These are phyloP conservation scores for Lichtheimia corymbifera DNA, from an alignment of 371 early-diverging fungal species.

Conservation along the genomic window DNA sequence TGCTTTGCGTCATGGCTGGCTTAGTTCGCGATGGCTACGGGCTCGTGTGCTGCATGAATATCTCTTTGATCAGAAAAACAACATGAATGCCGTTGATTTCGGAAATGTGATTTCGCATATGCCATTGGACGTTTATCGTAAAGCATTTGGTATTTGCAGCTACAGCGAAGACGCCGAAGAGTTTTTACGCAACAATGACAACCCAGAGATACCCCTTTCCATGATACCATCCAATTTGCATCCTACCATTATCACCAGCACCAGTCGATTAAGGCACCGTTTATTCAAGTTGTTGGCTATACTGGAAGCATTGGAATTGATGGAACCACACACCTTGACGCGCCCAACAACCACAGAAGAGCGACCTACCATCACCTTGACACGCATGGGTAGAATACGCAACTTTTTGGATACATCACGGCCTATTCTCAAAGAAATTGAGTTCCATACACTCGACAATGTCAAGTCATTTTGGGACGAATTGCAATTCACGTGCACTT, in stretches of 20 bases:
- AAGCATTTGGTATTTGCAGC: conserved; percentile 16
- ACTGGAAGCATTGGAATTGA: conserved; percentile 16
- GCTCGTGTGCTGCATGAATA: conserved; percentile 24
- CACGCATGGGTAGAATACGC: conserved; percentile 6
- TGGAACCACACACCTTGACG: conserved; percentile 1
- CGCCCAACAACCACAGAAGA: not conserved
- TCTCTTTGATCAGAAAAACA: conserved; percentile 1
- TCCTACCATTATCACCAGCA: no score
- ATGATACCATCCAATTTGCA: conserved; percentile 4
- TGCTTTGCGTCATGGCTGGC: conserved; percentile 23
- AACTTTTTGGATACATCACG: conserved; percentile 10
- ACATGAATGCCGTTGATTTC: not conserved
- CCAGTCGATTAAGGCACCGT: conserved; percentile 7
- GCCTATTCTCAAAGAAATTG: conserved; percentile 13
- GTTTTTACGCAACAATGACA: conserved; percentile 10
- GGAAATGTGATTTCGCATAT: conserved; percentile 9
- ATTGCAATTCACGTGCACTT: conserved; percentile 21
- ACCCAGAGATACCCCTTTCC: conserved; percentile 7
- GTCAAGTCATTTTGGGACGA: conserved; percentile 21
- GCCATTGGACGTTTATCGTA: conserved; percentile 15
- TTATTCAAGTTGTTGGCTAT: conserved; percentile 8
- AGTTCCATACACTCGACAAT: conserved; percentile 7
- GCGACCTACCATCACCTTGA: not conserved
- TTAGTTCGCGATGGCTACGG: conserved; percentile 23
- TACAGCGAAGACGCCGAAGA: conserved; percentile 8